Base-by-base conservation (phyloP, 148 eudicot genomes). In the Cornus florida region DNA sequence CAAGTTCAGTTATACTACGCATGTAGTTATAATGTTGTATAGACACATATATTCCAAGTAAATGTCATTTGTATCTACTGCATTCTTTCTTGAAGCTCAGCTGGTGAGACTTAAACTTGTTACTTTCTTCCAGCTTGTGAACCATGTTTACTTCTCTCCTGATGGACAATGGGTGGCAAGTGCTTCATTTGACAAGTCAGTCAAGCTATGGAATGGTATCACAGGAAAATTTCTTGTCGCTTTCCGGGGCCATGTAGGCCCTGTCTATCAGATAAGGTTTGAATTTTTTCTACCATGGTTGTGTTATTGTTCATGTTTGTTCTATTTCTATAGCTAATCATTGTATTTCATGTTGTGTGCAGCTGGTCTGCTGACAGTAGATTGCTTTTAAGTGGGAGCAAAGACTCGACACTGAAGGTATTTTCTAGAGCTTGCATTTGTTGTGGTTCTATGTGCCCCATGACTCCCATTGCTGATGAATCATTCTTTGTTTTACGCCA, bases 281-380 rank as follows among this genome's bases (percentile, higher is more conserved):
- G 79, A 67, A 66, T 72, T 74, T 6, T 32, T 75, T 66, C 67
- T 20, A 11, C 17, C 17, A 17, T 71, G 11, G 50, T 65, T 70
- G 35, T 50, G 17, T 70, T 23, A 22, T 14, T 23, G 69, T 73
- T n/a, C 48, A 59, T 62, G 22, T 39, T 53, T 77, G 31, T 38
- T 60, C 66, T 60, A 71, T 41, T n/a, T n/a, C n/a, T n/a, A n/a
- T n/a, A 35, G 57, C 46, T 24, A 46, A 53, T 46, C 60, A 38
- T 46, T 20, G 19, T 71, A 9, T 71, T 46, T 74, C 16, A 31
- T 79, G 13, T 77, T 85, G 73, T 32, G 41, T 89, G 84, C 92
- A 96, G 99, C 82, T 96, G 99, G 98, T 96, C 98, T 60, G 95
- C 99, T 28, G 99, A 96, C 84, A 92, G 99, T 83, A 89, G 98